Percentiles rank a stretch among this genome's conserved stretches.
These are phyloP conservation scores for Zygotorulaspora danielsina DNA, from an alignment of 805 yeast species.

Conservation along the genomic window DNA sequence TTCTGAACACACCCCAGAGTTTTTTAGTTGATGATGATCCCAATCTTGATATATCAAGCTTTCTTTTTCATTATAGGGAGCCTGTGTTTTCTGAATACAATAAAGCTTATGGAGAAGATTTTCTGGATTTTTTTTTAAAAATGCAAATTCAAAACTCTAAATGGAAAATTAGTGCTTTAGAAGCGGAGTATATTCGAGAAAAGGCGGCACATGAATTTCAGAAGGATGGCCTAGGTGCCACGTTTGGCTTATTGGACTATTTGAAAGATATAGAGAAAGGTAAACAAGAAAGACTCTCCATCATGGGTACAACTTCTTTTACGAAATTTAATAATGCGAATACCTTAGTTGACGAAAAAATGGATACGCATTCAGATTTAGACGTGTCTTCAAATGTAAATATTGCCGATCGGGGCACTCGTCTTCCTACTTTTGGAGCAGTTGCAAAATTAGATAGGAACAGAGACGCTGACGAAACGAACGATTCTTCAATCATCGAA, in stretches of 20 bases:
- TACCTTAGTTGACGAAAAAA: background rate
- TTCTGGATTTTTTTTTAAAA: slow-evolving; percentile 24
- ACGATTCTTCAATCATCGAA: background rate
- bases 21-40: slow-evolving; percentile 18
- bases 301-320: slow-evolving; percentile 19
- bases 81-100: slow-evolving; percentile 34
- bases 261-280: slow-evolving; percentile 20
- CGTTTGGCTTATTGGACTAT: slow-evolving; percentile 27
- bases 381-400: background rate
- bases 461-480: background rate
- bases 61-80: slow-evolving; percentile 24
- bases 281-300: slow-evolving; percentile 19
- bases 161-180: slow-evolving; percentile 25
- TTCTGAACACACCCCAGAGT: slow-evolving; percentile 43
- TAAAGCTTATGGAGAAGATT: slow-evolving; percentile 25
- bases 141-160: slow-evolving; percentile 31
- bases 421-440: background rate
- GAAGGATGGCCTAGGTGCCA: slow-evolving; percentile 7
- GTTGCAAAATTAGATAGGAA: background rate
- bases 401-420: background rate
- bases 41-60: slow-evolving; percentile 21
- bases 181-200: slow-evolving; percentile 23
- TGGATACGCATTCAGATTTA: too few relatives aligned
- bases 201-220: slow-evolving; percentile 14
- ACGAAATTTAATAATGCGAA: slow-evolving; percentile 5